These are phyloP conservation scores for Populus trichocarpa DNA, from an alignment of 441 rosid species.

Conservation along the genomic window DNA sequence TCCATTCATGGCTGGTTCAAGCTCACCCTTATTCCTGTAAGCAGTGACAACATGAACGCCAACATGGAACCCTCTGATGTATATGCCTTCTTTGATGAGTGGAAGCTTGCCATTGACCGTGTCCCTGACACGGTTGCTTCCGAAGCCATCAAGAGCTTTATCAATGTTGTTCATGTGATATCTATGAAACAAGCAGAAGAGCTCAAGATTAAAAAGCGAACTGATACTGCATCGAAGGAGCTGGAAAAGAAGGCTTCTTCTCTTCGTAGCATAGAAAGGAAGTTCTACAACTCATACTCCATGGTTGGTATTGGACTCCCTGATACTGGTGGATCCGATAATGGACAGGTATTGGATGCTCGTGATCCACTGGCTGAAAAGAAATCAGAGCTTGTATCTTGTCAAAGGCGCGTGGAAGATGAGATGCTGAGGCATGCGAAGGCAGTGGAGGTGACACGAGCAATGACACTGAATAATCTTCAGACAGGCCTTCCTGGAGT, in stretches of 20 bases:
- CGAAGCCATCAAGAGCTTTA: conserved; percentile 93
- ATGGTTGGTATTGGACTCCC: conserved; percentile 82
- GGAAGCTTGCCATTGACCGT: conserved; percentile 86
- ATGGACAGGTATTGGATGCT: conserved; percentile 66
- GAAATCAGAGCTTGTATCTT: conserved; percentile 73
- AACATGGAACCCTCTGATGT: conserved; percentile 41
- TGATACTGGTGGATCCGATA: conserved; percentile 60
- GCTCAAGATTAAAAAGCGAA: conserved; percentile 68
- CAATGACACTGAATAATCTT: conserved; percentile 78
- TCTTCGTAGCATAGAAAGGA: conserved; percentile 79
- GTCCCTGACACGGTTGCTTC: conserved; percentile 95
- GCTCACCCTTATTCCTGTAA: conserved; percentile 71
- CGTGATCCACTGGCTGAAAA: conserved; percentile 86
- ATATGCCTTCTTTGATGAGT: conserved; percentile 74
- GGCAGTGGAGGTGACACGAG: conserved; percentile 83
- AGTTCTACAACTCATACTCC: conserved; percentile 85
- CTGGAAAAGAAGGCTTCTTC: conserved; percentile 91
- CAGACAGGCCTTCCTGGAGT: conserved; percentile 95
- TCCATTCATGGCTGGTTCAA: conserved; percentile 89
- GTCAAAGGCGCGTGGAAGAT: conserved; percentile 83
- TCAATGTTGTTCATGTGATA: conserved; percentile 75
- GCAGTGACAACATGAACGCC: conserved; percentile 40
- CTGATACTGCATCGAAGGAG: conserved; percentile 73
- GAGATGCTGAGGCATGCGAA: conserved; percentile 85
- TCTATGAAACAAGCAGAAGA: conserved; percentile 74